Percentiles rank a stretch among this genome's conserved stretches.
These are phyloP conservation scores for Bipolaris oryzae DNA, from an alignment of 2,329 filamentous ascomycete species.

Conservation along the genomic window DNA sequence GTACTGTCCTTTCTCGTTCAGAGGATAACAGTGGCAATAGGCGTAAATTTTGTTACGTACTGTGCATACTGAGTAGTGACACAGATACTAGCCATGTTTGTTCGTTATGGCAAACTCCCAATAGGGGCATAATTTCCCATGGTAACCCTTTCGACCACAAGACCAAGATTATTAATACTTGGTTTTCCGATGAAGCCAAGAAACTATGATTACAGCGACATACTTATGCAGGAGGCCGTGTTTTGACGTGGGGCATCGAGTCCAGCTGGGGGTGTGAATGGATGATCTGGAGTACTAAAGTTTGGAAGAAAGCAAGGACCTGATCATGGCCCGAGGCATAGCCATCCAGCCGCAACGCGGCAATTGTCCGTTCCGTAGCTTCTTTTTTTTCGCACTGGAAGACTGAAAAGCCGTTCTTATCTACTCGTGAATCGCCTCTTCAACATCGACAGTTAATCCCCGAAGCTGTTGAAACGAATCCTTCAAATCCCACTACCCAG, in stretches of 20 bases:
- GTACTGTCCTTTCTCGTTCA: not conserved
- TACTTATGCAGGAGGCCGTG: not conserved
- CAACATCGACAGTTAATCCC: too few relatives aligned
- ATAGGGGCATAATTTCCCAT: not conserved
- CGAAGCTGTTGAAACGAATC: too few relatives aligned
- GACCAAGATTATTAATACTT: not conserved
- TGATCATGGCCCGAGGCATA: not conserved
- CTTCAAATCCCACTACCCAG: too few relatives aligned
- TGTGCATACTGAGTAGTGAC: not conserved
- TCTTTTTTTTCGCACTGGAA: not conserved
- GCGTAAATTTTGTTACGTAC: not conserved
- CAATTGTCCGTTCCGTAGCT: not conserved
- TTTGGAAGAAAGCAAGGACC: not conserved
- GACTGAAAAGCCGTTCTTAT: not conserved
- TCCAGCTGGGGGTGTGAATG: constrained; percentile 1
- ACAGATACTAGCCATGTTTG: not conserved
- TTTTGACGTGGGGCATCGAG: not conserved
- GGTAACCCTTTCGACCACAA: not conserved
- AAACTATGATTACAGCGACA: not conserved
- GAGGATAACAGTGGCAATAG: not conserved
- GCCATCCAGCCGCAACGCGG: not conserved
- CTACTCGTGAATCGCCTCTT: not conserved
- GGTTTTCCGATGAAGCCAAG: not conserved
- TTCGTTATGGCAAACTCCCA: not conserved
- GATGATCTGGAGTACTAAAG: not conserved